phyloP scores from a whole-genome alignment of 2,329 filamentous ascomycete species.

The Orbilia brochopaga region DNA sequence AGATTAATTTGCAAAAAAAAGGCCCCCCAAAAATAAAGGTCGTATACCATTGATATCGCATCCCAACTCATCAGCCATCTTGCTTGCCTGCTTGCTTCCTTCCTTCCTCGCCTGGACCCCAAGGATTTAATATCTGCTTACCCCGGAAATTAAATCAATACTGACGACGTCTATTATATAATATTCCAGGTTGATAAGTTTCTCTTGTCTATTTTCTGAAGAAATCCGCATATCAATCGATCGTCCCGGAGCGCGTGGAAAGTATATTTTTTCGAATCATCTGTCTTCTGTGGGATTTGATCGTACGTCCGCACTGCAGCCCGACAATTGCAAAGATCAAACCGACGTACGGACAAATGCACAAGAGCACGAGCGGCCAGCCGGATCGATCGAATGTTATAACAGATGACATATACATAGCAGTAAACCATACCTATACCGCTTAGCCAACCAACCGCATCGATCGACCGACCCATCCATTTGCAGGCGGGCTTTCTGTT shows the following conservation, averaged over 20 bases:
- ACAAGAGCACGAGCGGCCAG: background rate
- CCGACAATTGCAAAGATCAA: background rate
- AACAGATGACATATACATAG: background rate
- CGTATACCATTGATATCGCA: constrained; percentile 28
- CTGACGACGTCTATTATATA: constrained; percentile 27
- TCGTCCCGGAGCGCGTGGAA: background rate
- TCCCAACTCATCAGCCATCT: too few species aligned
- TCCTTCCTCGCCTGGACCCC: constrained; percentile 22
- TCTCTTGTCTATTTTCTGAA: background rate
- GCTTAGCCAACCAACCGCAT: background rate
- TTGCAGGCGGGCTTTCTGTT: constrained; percentile 9
- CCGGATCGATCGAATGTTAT: background rate
- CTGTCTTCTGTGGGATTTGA: background rate
- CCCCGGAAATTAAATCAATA: constrained; percentile 42
- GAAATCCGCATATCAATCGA: background rate
- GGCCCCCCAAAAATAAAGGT: constrained; percentile 6
- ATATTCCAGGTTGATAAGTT: background rate
- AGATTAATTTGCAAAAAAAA: background rate
- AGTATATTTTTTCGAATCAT: background rate
- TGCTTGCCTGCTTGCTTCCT: constrained; percentile 4
- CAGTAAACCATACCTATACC: background rate
- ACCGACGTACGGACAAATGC: background rate
- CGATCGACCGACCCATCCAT: constrained; percentile 35
- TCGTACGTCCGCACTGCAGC: background rate
- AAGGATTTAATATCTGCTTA: constrained; percentile 31